Conservation (phyloP, 2,329 filamentous ascomycete genomes). For the Cercospora citrullina region DNA sequence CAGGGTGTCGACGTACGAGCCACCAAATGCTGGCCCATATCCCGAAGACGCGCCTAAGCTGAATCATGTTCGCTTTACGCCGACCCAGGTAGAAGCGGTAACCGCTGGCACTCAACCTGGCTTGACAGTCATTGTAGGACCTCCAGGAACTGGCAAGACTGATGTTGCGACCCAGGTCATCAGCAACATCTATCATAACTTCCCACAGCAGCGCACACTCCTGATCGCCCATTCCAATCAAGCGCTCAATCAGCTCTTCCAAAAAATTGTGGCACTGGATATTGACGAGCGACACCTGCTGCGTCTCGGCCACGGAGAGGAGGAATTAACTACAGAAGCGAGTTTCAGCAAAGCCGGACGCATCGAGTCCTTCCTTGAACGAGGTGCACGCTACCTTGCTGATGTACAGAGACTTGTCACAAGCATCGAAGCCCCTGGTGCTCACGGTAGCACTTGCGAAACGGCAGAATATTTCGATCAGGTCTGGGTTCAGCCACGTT, state of each 20-base stretch:
- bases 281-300: conserved; percentile 94
- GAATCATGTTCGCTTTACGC: conserved; percentile 85
- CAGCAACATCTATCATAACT: conserved; percentile 98
- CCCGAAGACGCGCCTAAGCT: conserved; percentile 77
- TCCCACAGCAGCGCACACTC: conserved; percentile 85
- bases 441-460: conserved; percentile 94
- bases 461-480: conserved; percentile 95
- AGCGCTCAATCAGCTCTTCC: conserved; percentile 93
- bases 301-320: conserved; percentile 90
- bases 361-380: conserved; percentile 92
- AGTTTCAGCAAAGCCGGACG: conserved; percentile 93
- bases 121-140: conserved; percentile 88
- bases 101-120: conserved; percentile 92
- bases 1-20: conserved; percentile 85
- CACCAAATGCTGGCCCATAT: conserved; percentile 86
- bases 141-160: conserved; percentile 97
- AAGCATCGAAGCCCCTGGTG: conserved; percentile 82
- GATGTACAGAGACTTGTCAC: conserved; percentile 85
- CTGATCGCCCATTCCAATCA: conserved; percentile 97
- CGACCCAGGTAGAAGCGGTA: conserved; percentile 88
- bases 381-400: conserved; percentile 71
- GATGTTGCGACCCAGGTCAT: conserved; percentile 98
- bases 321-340: conserved; percentile 81
- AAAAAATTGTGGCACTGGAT: conserved; percentile 94
- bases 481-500: conserved; percentile 85